A percentile compares a stretch with the other conserved stretches of the same genome.
Conservation (phyloP, 805 yeast genomes). For the Pichia occidentalis region DNA sequence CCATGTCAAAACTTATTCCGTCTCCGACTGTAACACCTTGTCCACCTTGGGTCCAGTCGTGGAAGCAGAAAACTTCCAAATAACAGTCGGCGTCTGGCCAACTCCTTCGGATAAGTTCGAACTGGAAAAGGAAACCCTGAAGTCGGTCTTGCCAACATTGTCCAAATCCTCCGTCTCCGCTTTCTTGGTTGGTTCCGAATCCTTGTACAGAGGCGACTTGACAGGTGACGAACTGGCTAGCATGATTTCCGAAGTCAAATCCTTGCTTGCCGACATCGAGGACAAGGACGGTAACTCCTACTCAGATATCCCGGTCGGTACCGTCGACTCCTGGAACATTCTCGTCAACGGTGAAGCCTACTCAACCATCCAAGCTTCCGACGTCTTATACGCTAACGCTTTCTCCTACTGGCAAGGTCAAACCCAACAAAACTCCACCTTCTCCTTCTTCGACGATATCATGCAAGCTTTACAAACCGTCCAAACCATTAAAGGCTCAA, state of each 20-base stretch:
- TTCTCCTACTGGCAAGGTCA: constrained; percentile 99
- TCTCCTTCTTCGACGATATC: constrained; percentile 92
- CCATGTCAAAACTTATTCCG: constrained; percentile 80
- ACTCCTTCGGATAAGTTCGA: constrained; percentile 71
- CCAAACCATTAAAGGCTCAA: constrained; percentile 79
- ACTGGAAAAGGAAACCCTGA: constrained; percentile 69
- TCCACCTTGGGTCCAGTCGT: constrained; percentile 82
- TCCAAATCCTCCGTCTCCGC: constrained; percentile 65
- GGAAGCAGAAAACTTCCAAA: constrained; percentile 65
- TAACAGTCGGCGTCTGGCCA: constrained; percentile 92
- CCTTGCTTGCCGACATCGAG: constrained; percentile 49
- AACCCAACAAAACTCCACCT: constrained; percentile 71
- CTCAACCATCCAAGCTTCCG: constrained; percentile 74
- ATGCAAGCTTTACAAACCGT: constrained; percentile 93
- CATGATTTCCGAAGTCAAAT: constrained; percentile 57
- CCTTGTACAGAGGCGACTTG: constrained; percentile 84
- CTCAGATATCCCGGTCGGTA: constrained; percentile 70
- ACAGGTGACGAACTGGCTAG: constrained; percentile 68
- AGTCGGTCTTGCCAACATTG: constrained; percentile 62
- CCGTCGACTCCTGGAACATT: constrained; percentile 94
- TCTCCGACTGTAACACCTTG: constrained; percentile 89
- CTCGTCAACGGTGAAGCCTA: constrained; percentile 70
- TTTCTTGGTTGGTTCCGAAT: constrained; percentile 91
- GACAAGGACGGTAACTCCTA: constrained; percentile 82
- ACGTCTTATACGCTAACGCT: constrained; percentile 86